Percentiles rank a stretch among this genome's conserved stretches.
Conservation (phyloP, 345 rosid genomes). For the Combretum micranthum region DNA sequence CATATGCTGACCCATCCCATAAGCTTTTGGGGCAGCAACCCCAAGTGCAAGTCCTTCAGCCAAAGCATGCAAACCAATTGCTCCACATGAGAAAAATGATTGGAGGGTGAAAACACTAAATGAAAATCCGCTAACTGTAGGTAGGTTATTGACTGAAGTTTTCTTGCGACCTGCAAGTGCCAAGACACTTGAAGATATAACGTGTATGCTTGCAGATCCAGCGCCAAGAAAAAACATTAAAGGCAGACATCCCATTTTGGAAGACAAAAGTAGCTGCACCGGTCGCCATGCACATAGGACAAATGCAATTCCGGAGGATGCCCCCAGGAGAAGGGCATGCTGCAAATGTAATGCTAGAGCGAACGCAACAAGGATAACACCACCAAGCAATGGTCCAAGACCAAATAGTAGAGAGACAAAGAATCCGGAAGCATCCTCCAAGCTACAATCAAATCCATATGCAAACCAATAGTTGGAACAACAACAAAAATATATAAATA, state of each 20-base stretch:
- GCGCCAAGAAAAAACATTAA: slow-evolving; percentile 38
- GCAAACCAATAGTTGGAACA: neutral
- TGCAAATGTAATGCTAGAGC: slow-evolving; percentile 70
- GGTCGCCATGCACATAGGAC: slow-evolving; percentile 93
- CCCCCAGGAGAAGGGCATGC: slow-evolving; percentile 94
- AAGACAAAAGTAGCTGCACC: slow-evolving; percentile 58
- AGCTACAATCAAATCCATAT: slow-evolving; percentile 35
- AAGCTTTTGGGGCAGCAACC: slow-evolving; percentile 97
- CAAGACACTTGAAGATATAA: slow-evolving; percentile 43
- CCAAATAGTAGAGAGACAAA: slow-evolving; percentile 95
- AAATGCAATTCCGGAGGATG: slow-evolving; percentile 91
- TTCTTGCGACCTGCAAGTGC: slow-evolving; percentile 51
- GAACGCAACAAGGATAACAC: slow-evolving; percentile 63
- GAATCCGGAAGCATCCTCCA: slow-evolving; percentile 97
- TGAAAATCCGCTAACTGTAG: slow-evolving; percentile 46
- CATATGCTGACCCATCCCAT: slow-evolving; percentile 91
- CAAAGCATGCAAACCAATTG: slow-evolving; percentile 83
- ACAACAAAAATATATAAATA: slow-evolving; percentile 3
- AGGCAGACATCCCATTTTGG: slow-evolving; percentile 74
- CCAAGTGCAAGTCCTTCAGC: slow-evolving; percentile 98
- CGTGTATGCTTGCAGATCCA: slow-evolving; percentile 62
- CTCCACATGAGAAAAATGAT: slow-evolving; percentile 80
- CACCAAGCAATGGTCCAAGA: slow-evolving; percentile 92
- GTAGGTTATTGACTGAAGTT: slow-evolving; percentile 41
- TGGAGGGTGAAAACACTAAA: slow-evolving; percentile 74